phyloP scores from a whole-genome alignment of 2,329 filamentous ascomycete species.

The Pseudogymnoascus sp. region DNA sequence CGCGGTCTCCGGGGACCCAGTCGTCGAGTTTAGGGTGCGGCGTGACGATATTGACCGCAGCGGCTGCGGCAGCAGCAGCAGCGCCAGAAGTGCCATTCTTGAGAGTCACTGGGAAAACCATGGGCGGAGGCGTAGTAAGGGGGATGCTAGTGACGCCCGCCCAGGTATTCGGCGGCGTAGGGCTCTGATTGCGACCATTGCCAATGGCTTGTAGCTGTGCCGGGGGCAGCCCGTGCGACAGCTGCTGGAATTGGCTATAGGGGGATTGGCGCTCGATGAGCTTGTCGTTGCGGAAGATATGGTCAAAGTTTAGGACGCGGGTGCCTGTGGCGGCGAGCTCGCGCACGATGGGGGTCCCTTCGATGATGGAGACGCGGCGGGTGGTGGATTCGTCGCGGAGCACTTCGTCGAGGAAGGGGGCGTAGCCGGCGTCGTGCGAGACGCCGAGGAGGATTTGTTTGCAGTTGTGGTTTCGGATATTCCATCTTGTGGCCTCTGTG shows the following conservation, averaged over 20 bases:
- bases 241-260: conserved; percentile 15
- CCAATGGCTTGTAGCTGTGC: not conserved
- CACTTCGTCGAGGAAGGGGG: conserved; percentile 51
- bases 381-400: conserved; percentile 38
- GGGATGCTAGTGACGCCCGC: conserved; percentile 27
- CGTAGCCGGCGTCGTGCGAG: conserved; percentile 55
- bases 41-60: conserved; percentile 8
- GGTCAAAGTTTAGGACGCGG: conserved; percentile 39
- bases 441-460: conserved; percentile 55
- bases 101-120: conserved; percentile 12
- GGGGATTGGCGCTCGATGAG: conserved; percentile 34
- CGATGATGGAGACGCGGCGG: conserved; percentile 45
- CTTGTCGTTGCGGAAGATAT: conserved; percentile 50
- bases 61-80: conserved; percentile 16
- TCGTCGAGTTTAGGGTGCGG: conserved; percentile 11
- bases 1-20: conserved; percentile 51
- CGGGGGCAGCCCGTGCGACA: conserved; percentile 1
- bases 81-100: conserved; percentile 16
- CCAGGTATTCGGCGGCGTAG: conserved; percentile 22
- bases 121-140: conserved; percentile 17
- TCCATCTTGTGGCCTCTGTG: conserved; percentile 40
- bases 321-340: conserved; percentile 43
- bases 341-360: conserved; percentile 44
- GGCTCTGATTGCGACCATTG: conserved; percentile 13
- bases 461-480: conserved; percentile 55